Evolutionary conservation across 768 basidiomycete genomes (phyloP), one percentile per base, ranked within the genome.

Genomic region (Agaricus subrufescens): DNA sequence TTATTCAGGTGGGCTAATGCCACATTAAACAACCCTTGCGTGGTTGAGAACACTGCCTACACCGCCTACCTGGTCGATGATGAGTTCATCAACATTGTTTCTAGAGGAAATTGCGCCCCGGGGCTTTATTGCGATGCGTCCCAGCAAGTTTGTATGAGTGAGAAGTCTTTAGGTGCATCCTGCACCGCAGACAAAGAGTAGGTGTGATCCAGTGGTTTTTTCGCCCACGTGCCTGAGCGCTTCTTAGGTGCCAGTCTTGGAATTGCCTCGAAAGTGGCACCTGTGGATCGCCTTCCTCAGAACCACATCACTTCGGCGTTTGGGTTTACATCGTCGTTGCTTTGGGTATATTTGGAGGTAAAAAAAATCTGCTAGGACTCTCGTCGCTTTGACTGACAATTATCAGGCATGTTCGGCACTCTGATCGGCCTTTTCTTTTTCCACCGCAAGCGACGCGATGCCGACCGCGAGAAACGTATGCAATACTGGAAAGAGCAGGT

Each of bases 401-500:
- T 5, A 60, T 15, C 39, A 94, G 92, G 89, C 46, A 91, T 94
- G 80, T 71, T 82, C 57, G 87, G 80, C 14, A 87, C 86, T 8
- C 75, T 93, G 42, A 70, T 82, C 51, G 77, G 79, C 3, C 74
- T 95, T 37, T 93, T 82, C 72, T 75, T 85, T 62, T 62, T 88
- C 6, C 91, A 94, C 63, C 74, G 85, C 39, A 81, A 83, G 61
- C 81, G 87, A 60, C 83, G 92, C 61, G 85, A 85, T 42, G 69
- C 75, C 56, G 91, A 94, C 63, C 86, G 89, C 46, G 86, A 89
- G 72, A 92, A 87, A 70, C 86, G 92, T 61, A 73, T 85, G 43
- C 90, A 92, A 66, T 94, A 94, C 71, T 94, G 92, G 87, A 85
- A 86, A 61, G 92, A 94, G 73, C 91, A 92, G 78, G 87, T 84